Base-by-base conservation (phyloP, 306 rosid genomes). In the Coriaria nepalensis region DNA sequence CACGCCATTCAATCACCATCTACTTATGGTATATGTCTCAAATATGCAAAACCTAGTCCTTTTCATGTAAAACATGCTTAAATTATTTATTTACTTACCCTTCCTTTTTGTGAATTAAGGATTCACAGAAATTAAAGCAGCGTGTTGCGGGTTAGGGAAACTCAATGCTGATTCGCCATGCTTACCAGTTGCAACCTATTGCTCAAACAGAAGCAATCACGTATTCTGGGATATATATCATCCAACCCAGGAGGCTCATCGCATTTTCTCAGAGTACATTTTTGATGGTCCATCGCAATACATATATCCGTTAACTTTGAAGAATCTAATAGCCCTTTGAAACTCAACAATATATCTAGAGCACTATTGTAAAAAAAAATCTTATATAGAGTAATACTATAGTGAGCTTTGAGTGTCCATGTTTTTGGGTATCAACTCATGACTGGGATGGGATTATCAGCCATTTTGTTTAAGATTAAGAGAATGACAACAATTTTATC, bases 181-280 rank as follows among this genome's bases (percentile, higher is more conserved):
- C 39, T 32, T 73, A 8, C 80, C 82, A 34, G 7, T 69, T 48
- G 61, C 90, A 0, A 13, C 0, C 2, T 12, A 62, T 39, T 83
- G 88, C 72, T 36, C 86, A 20, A 78, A 88, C 15, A 80, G 90
- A 66, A 29, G 58, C 6, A 69, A 72, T 43, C 83, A 78, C 53
- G 7, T 88, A 32, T 88, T 88, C 53, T 83, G 94, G 94, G 95
- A 88, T 61, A 43, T 41, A 15, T 70, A n/a, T 47, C 96, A 87
- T 64, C 96, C 94, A 2, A 67, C 86, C 2, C 70, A 88, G 62
- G 72, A 78, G 43, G 73, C 81, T 13, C 13, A 51, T 44, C 61
- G 70, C 11, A 52, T 76, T 5, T 6, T 78, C 36, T 67, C 50
- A 6, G 78, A 81, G 36, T 39, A 9, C 34, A 52, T 88, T 32